These are phyloP conservation scores for Staphylotrichum longicolle DNA, from an alignment of 495 filamentous ascomycete genomes.

Conservation along the genomic window DNA sequence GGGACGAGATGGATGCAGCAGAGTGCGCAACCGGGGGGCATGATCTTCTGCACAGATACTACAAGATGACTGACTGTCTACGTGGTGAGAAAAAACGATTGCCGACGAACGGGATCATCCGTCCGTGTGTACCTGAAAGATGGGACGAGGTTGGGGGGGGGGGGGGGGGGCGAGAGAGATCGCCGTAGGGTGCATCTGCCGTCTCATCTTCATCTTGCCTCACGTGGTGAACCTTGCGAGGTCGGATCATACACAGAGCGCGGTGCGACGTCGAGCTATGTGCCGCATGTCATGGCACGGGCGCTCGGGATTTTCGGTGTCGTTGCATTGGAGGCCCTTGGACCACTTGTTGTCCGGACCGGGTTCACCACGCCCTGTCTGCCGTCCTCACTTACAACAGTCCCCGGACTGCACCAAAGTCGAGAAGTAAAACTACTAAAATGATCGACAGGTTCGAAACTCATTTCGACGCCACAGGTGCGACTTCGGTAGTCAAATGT, in stretches of 20 bases:
- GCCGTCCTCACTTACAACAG: not conserved
- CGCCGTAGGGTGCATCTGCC: slow-evolving; percentile 5
- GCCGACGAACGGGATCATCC: slow-evolving; percentile 1
- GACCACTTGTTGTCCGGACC: not conserved
- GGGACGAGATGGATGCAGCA: slow-evolving; percentile 6
- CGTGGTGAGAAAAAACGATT: not conserved
- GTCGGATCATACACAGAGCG: not conserved
- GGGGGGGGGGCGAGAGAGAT: not conserved
- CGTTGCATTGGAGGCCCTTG: not conserved
- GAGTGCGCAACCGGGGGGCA: not conserved
- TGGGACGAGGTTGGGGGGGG: slow-evolving; percentile 11
- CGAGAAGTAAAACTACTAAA: not conserved
- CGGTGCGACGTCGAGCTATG: too few relatives aligned
- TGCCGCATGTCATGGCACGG: not conserved
- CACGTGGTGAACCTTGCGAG: not conserved
- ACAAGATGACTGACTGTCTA: not conserved
- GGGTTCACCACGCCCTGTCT: slow-evolving; percentile 2
- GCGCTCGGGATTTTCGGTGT: not conserved
- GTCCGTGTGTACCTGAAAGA: slow-evolving; percentile 3
- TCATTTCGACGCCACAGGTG: not conserved
- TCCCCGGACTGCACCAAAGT: too few relatives aligned
- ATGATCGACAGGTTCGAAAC: slow-evolving; percentile 11
- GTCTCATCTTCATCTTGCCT: slow-evolving; percentile 9
- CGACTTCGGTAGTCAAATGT: not conserved
- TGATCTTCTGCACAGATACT: slow-evolving; percentile 7